Evolutionary conservation across 2,329 filamentous ascomycete genomes (phyloP).

Genomic region (Diplodia intermedia): DNA sequence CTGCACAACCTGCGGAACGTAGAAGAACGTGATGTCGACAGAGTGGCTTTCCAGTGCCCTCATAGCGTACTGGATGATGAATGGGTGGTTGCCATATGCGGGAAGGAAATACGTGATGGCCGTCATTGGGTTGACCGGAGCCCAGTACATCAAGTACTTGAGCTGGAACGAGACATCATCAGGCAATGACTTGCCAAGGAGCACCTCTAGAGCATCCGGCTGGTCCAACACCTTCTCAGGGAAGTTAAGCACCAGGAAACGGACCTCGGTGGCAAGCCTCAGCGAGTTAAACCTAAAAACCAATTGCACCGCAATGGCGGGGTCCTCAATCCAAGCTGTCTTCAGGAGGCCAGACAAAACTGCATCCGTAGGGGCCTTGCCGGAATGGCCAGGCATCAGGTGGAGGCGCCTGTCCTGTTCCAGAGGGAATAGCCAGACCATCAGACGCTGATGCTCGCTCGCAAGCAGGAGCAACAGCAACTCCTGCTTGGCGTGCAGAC

Average conservation of each 20-base stretch:
- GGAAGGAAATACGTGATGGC: constrained; percentile 94
- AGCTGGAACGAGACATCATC: constrained; percentile 82
- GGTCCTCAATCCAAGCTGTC: constrained; percentile 86
- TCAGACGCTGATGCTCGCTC: constrained; percentile 81
- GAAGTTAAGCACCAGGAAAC: constrained; percentile 79
- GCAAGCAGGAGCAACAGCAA: constrained; percentile 81
- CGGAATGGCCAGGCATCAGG: constrained; percentile 54
- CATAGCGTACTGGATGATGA: constrained; percentile 96
- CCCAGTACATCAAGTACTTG: constrained; percentile 94
- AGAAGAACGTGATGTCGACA: constrained; percentile 98
- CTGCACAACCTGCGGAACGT: constrained; percentile 97
- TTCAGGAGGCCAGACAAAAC: constrained; percentile 70
- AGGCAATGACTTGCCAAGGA: constrained; percentile 79
- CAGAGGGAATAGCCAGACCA: constrained; percentile 88
- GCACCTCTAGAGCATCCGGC: constrained; percentile 80
- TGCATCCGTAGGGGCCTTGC: constrained; percentile 51
- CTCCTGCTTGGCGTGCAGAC: constrained; percentile 79
- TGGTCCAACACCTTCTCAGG: constrained; percentile 83
- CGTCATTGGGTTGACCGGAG: constrained; percentile 88
- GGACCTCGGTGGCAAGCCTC: constrained; percentile 75
- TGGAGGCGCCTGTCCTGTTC: constrained; percentile 66
- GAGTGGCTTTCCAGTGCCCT: constrained; percentile 90
- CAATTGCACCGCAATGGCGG: constrained; percentile 87
- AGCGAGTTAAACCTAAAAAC: constrained; percentile 78
- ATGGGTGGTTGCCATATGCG: constrained; percentile 87